Conservation (phyloP, 768 basidiomycete genomes). For the Lactarius vividus region DNA sequence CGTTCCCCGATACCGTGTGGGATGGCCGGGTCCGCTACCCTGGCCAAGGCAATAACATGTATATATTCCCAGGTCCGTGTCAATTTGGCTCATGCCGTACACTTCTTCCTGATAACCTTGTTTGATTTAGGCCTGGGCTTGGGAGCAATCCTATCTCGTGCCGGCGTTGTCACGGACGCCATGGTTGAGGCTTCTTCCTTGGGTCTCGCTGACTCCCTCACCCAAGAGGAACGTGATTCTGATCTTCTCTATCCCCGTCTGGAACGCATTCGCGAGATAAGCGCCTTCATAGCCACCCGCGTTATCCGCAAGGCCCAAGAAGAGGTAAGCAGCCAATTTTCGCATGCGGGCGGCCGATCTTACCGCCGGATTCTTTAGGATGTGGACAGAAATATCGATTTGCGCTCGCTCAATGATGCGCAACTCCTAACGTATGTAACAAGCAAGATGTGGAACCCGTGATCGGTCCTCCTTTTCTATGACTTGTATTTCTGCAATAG, state of each 20-base stretch:
- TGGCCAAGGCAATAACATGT: slow-evolving; percentile 96
- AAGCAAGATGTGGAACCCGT: slow-evolving; percentile 73
- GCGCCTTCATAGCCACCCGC: slow-evolving; percentile 62
- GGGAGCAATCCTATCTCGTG: slow-evolving; percentile 69
- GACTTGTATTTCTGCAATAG: slow-evolving; percentile 7
- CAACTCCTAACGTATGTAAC: slow-evolving; percentile 54
- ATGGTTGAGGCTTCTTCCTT: slow-evolving; percentile 90
- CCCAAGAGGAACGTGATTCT: slow-evolving; percentile 57
- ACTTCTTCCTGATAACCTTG: slow-evolving; percentile 11
- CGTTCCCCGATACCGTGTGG: slow-evolving; percentile 66
- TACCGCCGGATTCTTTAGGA: slow-evolving; percentile 27
- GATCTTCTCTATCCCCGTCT: slow-evolving; percentile 83
- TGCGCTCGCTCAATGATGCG: slow-evolving; percentile 56
- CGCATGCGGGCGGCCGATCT: slow-evolving; percentile 5
- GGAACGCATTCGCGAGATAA: slow-evolving; percentile 84
- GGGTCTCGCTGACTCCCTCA: slow-evolving; percentile 74
- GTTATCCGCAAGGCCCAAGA: slow-evolving; percentile 83
- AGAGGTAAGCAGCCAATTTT: slow-evolving; percentile 45
- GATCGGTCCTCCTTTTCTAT: slow-evolving; percentile 9
- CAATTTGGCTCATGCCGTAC: not conserved
- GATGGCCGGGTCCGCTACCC: slow-evolving; percentile 60
- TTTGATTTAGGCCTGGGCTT: slow-evolving; percentile 61
- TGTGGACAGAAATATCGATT: slow-evolving; percentile 34
- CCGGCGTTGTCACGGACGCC: slow-evolving; percentile 67
- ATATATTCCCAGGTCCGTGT: slow-evolving; percentile 64